phyloP scores from a whole-genome alignment of 495 filamentous ascomycete genomes.

The Annulohypoxylon moriforme region DNA sequence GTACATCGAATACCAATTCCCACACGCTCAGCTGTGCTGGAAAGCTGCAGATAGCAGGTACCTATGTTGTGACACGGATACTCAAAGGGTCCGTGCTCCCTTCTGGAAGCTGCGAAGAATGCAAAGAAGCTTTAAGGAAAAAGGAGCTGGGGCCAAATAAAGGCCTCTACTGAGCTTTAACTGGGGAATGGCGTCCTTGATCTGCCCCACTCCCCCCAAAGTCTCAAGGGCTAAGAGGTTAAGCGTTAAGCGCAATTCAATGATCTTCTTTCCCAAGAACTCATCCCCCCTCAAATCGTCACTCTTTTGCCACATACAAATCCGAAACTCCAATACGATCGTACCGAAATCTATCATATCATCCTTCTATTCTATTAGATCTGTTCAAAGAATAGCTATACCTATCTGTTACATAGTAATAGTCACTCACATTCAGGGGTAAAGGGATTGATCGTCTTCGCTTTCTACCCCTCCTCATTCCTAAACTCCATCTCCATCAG shows the following conservation, averaged over 20 bases:
- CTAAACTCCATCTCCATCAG: background rate
- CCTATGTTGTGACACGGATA: constrained; percentile 37
- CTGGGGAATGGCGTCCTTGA: constrained; percentile 32
- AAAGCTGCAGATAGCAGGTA: constrained; percentile 40
- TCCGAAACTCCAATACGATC: constrained; percentile 1
- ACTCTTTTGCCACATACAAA: constrained; percentile 42
- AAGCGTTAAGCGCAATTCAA: constrained; percentile 33
- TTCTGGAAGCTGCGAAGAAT: constrained; percentile 52
- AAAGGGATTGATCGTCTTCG: constrained; percentile 17
- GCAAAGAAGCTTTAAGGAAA: constrained; percentile 42
- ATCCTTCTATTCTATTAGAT: constrained; percentile 6
- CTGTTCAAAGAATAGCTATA: constrained; percentile 15
- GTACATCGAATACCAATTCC: background rate
- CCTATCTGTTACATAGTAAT: constrained; percentile 4
- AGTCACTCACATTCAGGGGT: constrained; percentile 1
- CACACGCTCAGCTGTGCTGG: constrained; percentile 11
- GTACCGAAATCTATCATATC: constrained; percentile 4
- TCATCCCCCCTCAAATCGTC: constrained; percentile 37
- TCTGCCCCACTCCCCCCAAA: constrained; percentile 42
- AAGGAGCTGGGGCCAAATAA: constrained; percentile 30
- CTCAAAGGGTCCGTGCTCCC: constrained; percentile 40
- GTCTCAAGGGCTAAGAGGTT: constrained; percentile 31
- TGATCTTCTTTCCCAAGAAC: constrained; percentile 27
- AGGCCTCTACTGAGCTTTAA: constrained; percentile 30
- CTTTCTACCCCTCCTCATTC: constrained; percentile 33